Conservation (phyloP, 257 asterid genomes). For the Jacaranda mimosifolia region DNA sequence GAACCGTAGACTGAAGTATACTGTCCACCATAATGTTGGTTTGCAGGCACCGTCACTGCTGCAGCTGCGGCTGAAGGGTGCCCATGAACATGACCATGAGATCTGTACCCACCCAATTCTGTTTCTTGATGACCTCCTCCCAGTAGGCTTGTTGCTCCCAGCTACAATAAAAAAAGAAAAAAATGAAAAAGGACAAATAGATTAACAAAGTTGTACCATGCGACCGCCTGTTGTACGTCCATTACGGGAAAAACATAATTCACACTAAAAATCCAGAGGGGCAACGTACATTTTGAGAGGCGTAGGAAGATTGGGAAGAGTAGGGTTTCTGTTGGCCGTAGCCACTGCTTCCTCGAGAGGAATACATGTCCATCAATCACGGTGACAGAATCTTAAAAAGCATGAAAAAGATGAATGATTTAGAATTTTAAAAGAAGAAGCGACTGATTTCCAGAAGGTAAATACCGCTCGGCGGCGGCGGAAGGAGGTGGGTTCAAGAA, state of each 20-base stretch:
- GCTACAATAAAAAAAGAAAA: conserved; percentile 40
- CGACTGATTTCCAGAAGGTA: background rate
- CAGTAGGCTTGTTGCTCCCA: conserved; percentile 59
- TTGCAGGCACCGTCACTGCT: conserved; percentile 43
- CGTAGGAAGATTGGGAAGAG: conserved; percentile 59
- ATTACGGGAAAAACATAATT: background rate
- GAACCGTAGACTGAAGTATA: conserved; percentile 77
- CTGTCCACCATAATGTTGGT: conserved; percentile 74
- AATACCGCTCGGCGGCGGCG: conserved; percentile 18
- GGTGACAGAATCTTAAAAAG: conserved; percentile 8
- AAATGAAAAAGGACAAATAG: background rate
- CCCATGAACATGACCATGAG: conserved; percentile 63
- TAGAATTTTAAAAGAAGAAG: background rate
- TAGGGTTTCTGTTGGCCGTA: conserved; percentile 67
- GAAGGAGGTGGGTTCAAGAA: background rate
- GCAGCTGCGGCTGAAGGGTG: conserved; percentile 58
- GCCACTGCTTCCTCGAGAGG: conserved; percentile 66
- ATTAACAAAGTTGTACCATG: background rate
- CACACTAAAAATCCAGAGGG: background rate
- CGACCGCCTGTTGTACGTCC: background rate
- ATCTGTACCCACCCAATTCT: conserved; percentile 63
- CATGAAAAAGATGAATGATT: background rate
- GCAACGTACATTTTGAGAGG: conserved; percentile 56
- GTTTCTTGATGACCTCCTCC: conserved; percentile 63
- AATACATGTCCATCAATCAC: conserved; percentile 46